phyloP scores from a whole-genome alignment of 2,329 filamentous ascomycete genomes.

The Arthrobotrys conoides region DNA sequence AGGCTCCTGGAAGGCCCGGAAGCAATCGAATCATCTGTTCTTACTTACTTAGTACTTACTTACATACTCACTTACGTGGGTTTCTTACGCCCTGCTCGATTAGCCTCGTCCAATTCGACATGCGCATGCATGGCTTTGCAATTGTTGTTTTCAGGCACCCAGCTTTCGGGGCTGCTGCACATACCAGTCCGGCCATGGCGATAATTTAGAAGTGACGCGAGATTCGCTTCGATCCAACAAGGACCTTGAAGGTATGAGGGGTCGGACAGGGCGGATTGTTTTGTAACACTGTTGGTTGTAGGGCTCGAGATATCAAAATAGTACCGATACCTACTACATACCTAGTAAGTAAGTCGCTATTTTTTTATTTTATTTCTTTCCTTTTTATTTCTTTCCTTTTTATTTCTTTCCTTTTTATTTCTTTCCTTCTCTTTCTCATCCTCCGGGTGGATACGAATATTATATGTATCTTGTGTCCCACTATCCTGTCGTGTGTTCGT shows the following conservation, averaged over 20 bases:
- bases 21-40: conserved; percentile 18
- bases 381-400: neutral
- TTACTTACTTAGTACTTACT: neutral
- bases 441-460: conserved; percentile 28
- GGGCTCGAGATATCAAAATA: conserved; percentile 11
- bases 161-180: conserved; percentile 14
- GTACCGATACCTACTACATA: neutral
- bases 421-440: neutral
- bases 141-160: conserved; percentile 46
- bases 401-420: neutral
- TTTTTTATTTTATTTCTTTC: neutral
- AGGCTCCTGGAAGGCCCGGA: conserved; percentile 56
- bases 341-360: neutral
- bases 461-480: conserved; percentile 32
- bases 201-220: conserved; percentile 31
- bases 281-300: conserved; percentile 20
- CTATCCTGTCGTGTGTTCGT: conserved; percentile 1
- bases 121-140: no score
- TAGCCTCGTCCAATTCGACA: conserved; percentile 13
- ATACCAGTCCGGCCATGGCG: conserved; percentile 23
- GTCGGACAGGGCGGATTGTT: conserved; percentile 24
- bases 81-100: conserved; percentile 1
- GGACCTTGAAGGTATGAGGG: conserved; percentile 3
- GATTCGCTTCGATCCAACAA: conserved; percentile 20
- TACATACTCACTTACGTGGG: neutral